Evolutionary conservation across 2,329 filamentous ascomycete genomes (phyloP), one percentile per base, ranked within the genome.

Genomic region (Paecilomyces sp.): DNA sequence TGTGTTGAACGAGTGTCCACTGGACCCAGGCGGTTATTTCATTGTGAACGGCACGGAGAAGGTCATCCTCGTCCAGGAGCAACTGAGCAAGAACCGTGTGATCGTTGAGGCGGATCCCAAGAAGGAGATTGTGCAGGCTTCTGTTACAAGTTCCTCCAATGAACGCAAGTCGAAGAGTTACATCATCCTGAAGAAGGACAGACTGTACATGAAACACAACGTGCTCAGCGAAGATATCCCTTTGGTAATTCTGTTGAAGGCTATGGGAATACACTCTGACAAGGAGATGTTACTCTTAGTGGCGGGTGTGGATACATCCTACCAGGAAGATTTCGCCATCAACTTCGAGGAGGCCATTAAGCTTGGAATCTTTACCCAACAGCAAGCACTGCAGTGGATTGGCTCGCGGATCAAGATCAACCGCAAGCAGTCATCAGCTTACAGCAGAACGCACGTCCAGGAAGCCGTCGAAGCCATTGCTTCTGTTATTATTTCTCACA

Each of bases 161-260:
- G 94, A 97, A 74, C 86, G 95, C 68, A 97, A 97, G 76, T 97
- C 94, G 11, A 99, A 99, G 79, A 97, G 91, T 58, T 97, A 97
- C 68, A 91, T 99, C 57, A 85, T 93, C 13, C 79, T 96, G 58
- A 97, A 97, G 78, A 97, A 97, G 74, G 93, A 96, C 58, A 85
- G 89, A 56, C 90, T 99, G 61, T 88, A 88, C 61, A 82, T 99
- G 53, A 88, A 91, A 64, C 94, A 99, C 78, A 99, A 99, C 73
- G 91, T 96, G 53, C 80, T 99, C 7, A 88, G 88, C 55, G 94
- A 99, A 72, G 89, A 94, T 61, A 86, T 99, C n/a, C 95, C 95
- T 0, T 94, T 99, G 59, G 92, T 95, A 52, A 90, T 99, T 66
- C 83, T 95, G 41, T 82, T 99, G 60, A 96, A 96, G 72, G 94